Base-by-base conservation (phyloP, 2,329 filamentous ascomycete genomes). In the Venturiaceae sp. region DNA sequence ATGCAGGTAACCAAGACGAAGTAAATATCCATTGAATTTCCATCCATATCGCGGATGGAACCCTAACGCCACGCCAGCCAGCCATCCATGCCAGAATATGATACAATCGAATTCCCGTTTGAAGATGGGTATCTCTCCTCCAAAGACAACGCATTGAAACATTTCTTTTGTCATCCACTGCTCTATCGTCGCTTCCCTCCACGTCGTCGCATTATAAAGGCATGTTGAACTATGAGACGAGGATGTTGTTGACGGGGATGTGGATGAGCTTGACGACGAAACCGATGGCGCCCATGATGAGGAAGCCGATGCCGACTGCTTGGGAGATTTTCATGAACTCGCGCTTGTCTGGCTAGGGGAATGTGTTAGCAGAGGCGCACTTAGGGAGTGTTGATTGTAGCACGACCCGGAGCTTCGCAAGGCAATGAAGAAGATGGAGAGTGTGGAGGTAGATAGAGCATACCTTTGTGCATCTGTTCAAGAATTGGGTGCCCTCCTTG, bases 201-300 rank as follows among this genome's bases (percentile, higher is more conserved):
- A 50, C 5, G 44, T 23, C 3, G 13, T 50, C 26, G 26, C 23
- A 50, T 30, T 9, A 23, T n/a, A n/a, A n/a, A 30, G 13, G 23
- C 23, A 50, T 13, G 19, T 37, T 13, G 52, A 26, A 53, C 55
- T 57, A 59, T 37, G 58, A 59, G 63, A 87, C 84, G 60, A 87
- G 79, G 61, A 86, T 83, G 71, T 86, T 83, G 79, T 87, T 87
- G 63, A 87, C 80, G 62, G 84, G 84, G 53, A 87, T 85, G 71
- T 87, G 84, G 63, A 87, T 84, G 68, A 87, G 78, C 79, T 87
- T 87, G 69, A 87, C 83, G 62, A 87, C 72, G 73, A 86, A 87
- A 62, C 84, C 84, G 60, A 87, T 84, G 53, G 83, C 82, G 62
- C 84, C 84, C 84, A 86, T 87, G 72, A 87, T 80, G 62, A 87